Conservation (phyloP, 2,329 filamentous ascomycete species). For the Colletotrichum abscissum region DNA sequence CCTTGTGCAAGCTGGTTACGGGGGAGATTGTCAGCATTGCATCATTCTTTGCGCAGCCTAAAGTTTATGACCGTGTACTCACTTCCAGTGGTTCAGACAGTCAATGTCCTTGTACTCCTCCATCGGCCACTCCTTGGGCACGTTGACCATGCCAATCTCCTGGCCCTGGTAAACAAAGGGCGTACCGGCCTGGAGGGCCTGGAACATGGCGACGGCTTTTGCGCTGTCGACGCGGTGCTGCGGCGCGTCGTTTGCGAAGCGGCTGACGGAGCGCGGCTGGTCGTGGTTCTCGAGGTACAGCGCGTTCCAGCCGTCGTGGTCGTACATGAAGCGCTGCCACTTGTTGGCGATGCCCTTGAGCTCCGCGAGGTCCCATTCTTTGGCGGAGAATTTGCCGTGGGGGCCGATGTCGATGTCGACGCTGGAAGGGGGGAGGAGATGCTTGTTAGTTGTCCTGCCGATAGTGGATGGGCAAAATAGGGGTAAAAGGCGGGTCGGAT, state of each 20-base stretch:
- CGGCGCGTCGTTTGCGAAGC: slow-evolving; percentile 63
- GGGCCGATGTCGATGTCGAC: slow-evolving; percentile 61
- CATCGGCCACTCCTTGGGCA: slow-evolving; percentile 70
- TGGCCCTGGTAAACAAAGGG: slow-evolving; percentile 78
- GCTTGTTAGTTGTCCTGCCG: background rate
- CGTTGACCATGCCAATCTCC: slow-evolving; percentile 75
- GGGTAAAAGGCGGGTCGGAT: background rate
- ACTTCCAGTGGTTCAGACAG: slow-evolving; percentile 63
- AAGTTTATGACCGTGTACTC: slow-evolving; percentile 21
- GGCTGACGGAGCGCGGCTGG: slow-evolving; percentile 69
- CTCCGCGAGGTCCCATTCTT: slow-evolving; percentile 59
- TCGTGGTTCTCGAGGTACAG: slow-evolving; percentile 76
- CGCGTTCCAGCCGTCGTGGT: slow-evolving; percentile 72
- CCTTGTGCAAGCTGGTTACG: slow-evolving; percentile 47
- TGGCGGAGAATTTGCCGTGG: slow-evolving; percentile 55
- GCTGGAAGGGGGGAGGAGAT: slow-evolving; percentile 39
- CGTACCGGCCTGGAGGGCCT: slow-evolving; percentile 69
- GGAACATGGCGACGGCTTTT: slow-evolving; percentile 70
- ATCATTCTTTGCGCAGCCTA: too few species aligned
- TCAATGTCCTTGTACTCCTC: slow-evolving; percentile 78
- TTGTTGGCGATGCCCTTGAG: slow-evolving; percentile 65
- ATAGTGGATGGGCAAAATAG: background rate
- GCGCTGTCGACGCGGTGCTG: slow-evolving; percentile 60
- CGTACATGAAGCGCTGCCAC: slow-evolving; percentile 70
- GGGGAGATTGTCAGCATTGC: background rate